Evolutionary conservation across 169 alveolate genomes (phyloP), one percentile per base, ranked within the genome.

Genomic region (Eimeria maxima): DNA sequence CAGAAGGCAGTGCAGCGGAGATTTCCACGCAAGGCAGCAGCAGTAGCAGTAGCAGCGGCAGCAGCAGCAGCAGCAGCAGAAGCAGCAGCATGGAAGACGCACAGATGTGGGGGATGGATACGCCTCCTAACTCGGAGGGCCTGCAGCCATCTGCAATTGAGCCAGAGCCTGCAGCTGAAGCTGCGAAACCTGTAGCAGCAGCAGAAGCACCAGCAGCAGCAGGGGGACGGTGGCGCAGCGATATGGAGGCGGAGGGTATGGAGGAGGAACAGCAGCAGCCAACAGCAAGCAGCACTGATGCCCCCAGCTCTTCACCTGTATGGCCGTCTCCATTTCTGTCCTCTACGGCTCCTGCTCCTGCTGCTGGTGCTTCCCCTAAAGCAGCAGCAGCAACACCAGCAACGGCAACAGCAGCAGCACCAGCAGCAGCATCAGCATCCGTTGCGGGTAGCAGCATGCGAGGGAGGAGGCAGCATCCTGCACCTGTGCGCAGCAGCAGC

Each of bases 341-440:
- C 2, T 60, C 63, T 76, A 63, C 87, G 10, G 8, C 87, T 42
- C 33, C 90, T 50, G 90, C 45, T 38, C 38, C 38, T 33, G 38
- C 38, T 33, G 38, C 38, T 33, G 38, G 38, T 33, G 1, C 38
- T 33, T 33, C 38, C 38, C 22, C 63, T 11, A 53, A 1, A 53
- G 18, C 63, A 53, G 18, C 63, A 53, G 67, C 60, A 22, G 89
- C 60, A 44, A 27, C 67, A 42, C 44, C 89, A 13, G 67, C 47
- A 38, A 24, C 89, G 4, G 69, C 60, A 22, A 69, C 69, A 80
- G 33, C 89, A 47, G 38, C 67, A 42, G 67, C 78, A 80, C 20
- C 67, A 80, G 89, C 89, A 80, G 89, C 89, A 80, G 0, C 44
- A 80, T 60, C 89, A 80, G 67, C 89, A 33, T 42, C 4, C 20